Evolutionary conservation across 768 basidiomycete genomes (phyloP).

Genomic region (Leucocoprinus sp.): DNA sequence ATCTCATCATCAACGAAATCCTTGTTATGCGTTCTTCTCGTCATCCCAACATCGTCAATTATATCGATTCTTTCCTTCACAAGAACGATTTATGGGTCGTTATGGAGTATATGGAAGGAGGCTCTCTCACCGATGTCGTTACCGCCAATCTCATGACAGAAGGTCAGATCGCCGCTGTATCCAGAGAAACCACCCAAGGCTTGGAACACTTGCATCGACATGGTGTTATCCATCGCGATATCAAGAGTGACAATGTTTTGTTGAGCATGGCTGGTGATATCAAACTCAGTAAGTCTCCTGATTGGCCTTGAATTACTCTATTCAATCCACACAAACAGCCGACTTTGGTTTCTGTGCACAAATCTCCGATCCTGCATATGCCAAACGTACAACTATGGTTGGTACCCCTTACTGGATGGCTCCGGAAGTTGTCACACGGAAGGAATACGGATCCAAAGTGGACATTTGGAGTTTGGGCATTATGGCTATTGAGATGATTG

Average conservation of each 20-base stretch:
- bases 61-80: constrained; percentile 96
- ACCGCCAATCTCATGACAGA: constrained; percentile 96
- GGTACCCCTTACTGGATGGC: constrained; percentile 99
- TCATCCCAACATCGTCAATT: constrained; percentile 99
- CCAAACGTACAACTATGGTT: constrained; percentile 97
- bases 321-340: no score
- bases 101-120: constrained; percentile 99
- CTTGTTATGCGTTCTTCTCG: constrained; percentile 95
- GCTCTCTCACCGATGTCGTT: constrained; percentile 90
- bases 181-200: constrained; percentile 87
- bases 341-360: constrained; percentile 99
- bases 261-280: constrained; percentile 92
- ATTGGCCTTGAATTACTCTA: constrained; percentile 8
- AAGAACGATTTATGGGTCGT: constrained; percentile 99
- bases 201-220: constrained; percentile 92
- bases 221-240: constrained; percentile 97
- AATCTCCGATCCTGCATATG: constrained; percentile 80
- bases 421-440: constrained; percentile 93
- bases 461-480: constrained; percentile 97
- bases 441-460: constrained; percentile 98
- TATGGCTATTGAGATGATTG: constrained; percentile 98
- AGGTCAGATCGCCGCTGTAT: constrained; percentile 97
- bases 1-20: constrained; percentile 99
- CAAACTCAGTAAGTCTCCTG: constrained; percentile 77
- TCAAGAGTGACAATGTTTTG: constrained; percentile 97